Percentiles rank a stretch among this genome's conserved stretches.
phyloP scores from a whole-genome alignment of 192 early-diverging fungal genomes.

The Umbelopsis sp. region DNA sequence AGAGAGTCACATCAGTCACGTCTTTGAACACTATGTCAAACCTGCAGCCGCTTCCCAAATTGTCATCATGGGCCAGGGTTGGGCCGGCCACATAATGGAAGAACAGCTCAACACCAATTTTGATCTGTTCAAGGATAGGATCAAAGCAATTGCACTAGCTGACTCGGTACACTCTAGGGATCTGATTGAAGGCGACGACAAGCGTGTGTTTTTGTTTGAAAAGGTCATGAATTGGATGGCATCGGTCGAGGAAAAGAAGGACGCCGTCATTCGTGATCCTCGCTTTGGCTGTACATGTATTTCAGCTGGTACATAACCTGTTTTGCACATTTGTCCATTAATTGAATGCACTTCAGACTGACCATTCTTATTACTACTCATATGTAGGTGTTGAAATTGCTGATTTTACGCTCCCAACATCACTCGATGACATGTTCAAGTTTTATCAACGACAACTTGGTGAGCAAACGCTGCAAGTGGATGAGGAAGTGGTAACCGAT shows the following conservation, averaged over 20 bases:
- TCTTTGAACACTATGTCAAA: slow-evolving; percentile 29
- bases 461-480: slow-evolving; percentile 16
- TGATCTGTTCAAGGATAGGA: slow-evolving; percentile 21
- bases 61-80: slow-evolving; percentile 27
- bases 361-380: neutral
- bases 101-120: slow-evolving; percentile 28
- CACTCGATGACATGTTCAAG: slow-evolving; percentile 24
- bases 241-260: neutral
- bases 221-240: slow-evolving; percentile 25
- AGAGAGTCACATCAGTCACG: slow-evolving; percentile 27
- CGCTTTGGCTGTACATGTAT: slow-evolving; percentile 28
- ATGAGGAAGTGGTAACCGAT: neutral
- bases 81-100: slow-evolving; percentile 30
- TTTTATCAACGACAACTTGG: slow-evolving; percentile 19
- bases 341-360: neutral
- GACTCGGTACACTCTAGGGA: slow-evolving; percentile 21
- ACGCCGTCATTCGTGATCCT: slow-evolving; percentile 7
- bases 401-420: slow-evolving; percentile 22
- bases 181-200: slow-evolving; percentile 14
- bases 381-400: slow-evolving; percentile 28
- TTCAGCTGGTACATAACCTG: slow-evolving; percentile 17
- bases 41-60: slow-evolving; percentile 17
- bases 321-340: neutral
- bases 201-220: slow-evolving; percentile 26
- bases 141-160: slow-evolving; percentile 21